Evolutionary conservation across 2,329 filamentous ascomycete species (phyloP), one percentile per base, ranked within the genome.

Genomic region (Trichocomaceae sp.): DNA sequence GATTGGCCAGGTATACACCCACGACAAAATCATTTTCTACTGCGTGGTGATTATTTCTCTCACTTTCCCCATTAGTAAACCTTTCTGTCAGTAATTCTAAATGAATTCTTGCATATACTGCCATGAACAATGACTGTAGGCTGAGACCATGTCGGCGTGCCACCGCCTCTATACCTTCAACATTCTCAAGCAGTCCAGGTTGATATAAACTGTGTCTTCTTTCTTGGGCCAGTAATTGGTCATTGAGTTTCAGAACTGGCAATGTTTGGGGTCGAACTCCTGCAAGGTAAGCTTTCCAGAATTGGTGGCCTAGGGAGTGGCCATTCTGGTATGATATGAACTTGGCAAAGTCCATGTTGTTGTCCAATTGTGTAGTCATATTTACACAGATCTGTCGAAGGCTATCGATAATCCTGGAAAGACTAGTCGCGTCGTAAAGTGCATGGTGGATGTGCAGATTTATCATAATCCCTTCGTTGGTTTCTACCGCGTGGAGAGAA

Each of bases 1-100:
- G 81, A 66, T 95, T 95, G 42, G 90, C 88, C 8, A 95, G 80
- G 68, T 96, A 96, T 20, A 96, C 71, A 1, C 90, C 91, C 50
- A 96, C 78, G 0, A 89, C 72, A 1, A 88, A 69, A 39, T 81
- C 56, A 5, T 52, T 20, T 45, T 42, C 35, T 10, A 56, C 42
- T 51, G 54, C 19, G 47, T 39, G 59, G 17, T 22, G 51, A 55
- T 17, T 50, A 4, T 7, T 5, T 5, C 35, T 41, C 31, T 2
- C n/a, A 6, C 5, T 17, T 17, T 47, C 33, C 26, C 20, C 29
- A 26, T 20, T 31, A 10, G 15, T 31, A 2, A 5, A 2, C 29
- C 4, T 13, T n/a, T 42, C 22, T 41, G 15, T 20, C 3, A 49
- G 29, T n/a, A 69, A 53, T 17, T 61, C 57, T 3, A 69, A 64